These are phyloP conservation scores for Lathyrus aphaca DNA, from an alignment of 306 rosid species.

Conservation along the genomic window DNA sequence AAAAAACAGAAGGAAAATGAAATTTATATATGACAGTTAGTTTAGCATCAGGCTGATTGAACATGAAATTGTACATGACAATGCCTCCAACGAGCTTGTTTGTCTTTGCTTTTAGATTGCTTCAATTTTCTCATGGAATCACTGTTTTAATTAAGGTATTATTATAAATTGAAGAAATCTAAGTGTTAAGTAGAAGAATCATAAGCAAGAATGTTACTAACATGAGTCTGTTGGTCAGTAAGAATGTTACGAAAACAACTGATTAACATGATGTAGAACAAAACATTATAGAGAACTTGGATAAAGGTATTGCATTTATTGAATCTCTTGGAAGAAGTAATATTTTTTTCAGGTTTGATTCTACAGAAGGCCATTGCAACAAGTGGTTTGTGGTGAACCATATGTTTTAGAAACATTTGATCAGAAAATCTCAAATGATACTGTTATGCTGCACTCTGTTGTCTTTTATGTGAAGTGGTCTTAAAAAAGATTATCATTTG, in stretches of 20 bases:
- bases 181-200: background rate
- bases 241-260: too few relatives aligned
- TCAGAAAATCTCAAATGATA: too few relatives aligned
- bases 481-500: background rate
- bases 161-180: background rate
- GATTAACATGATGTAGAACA: too few relatives aligned
- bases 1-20: conserved; percentile 20
- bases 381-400: too few relatives aligned
- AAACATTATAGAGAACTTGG: too few relatives aligned
- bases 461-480: background rate
- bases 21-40: conserved; percentile 34
- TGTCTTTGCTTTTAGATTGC: conserved; percentile 24
- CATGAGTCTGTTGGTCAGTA: background rate
- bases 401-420: too few relatives aligned
- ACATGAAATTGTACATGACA: conserved; percentile 25
- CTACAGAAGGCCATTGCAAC: too few relatives aligned
- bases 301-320: too few relatives aligned
- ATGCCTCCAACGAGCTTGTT: conserved; percentile 37
- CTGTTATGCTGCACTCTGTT: too few relatives aligned
- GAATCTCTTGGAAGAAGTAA: too few relatives aligned
- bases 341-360: too few relatives aligned
- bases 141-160: background rate
- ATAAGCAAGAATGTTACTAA: background rate
- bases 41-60: conserved; percentile 42
- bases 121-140: conserved; percentile 30